Percentiles rank a stretch among this genome's conserved stretches.
phyloP scores from a whole-genome alignment of 495 filamentous ascomycete species.

The Clavariopsis aquatica region DNA sequence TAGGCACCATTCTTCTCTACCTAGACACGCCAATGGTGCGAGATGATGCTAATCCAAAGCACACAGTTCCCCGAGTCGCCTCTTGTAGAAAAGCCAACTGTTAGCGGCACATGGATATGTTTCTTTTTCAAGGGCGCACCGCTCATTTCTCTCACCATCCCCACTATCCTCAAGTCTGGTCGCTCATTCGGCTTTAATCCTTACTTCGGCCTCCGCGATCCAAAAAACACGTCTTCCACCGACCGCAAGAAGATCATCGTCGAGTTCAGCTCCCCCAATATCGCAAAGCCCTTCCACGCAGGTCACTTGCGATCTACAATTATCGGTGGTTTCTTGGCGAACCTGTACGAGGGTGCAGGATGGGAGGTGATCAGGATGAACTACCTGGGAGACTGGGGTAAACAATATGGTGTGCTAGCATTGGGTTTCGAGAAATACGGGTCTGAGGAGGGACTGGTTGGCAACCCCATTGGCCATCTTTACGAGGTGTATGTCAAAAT shows the following conservation, averaged over 20 bases:
- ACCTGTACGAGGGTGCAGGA: constrained; percentile 67
- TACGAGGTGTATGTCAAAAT: constrained; percentile 61
- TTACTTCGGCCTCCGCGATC: constrained; percentile 41
- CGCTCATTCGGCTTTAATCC: constrained; percentile 48
- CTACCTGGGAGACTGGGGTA: constrained; percentile 78
- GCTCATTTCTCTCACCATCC: constrained; percentile 48
- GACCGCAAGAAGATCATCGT: constrained; percentile 52
- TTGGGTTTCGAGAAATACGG: constrained; percentile 68
- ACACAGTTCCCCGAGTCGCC: constrained; percentile 63
- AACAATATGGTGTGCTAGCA: constrained; percentile 70
- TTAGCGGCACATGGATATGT: constrained; percentile 66
- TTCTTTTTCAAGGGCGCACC: constrained; percentile 68
- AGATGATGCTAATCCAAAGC: constrained; percentile 50
- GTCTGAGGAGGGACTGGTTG: constrained; percentile 59
- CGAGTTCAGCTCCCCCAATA: constrained; percentile 78
- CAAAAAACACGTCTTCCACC: constrained; percentile 36
- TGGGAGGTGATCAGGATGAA: constrained; percentile 74
- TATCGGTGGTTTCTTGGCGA: constrained; percentile 70
- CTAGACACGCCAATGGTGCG: constrained; percentile 26
- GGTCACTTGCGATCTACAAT: constrained; percentile 75
- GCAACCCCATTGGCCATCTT: constrained; percentile 68
- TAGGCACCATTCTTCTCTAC: constrained; percentile 64
- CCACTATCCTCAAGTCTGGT: constrained; percentile 49
- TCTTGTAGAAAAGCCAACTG: constrained; percentile 67
- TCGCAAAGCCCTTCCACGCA: constrained; percentile 73